Evolutionary conservation across 2,329 filamentous ascomycete species (phyloP), one percentile per base, ranked within the genome.

Genomic region (Coniochaeta sp.): DNA sequence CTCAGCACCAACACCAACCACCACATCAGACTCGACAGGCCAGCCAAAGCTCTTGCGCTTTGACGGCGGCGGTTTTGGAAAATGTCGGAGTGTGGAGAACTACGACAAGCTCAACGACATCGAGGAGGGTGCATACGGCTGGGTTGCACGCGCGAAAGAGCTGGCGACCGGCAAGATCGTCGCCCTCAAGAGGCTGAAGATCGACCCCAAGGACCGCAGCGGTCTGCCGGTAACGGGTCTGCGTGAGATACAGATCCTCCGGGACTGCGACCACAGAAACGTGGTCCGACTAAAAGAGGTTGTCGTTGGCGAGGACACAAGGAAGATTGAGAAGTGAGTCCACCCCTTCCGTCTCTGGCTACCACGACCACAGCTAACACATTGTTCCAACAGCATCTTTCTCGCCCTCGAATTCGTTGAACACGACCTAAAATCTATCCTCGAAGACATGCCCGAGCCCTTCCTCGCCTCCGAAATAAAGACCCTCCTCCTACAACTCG

Each of bases 391-490:
- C 73, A 91, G 88, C 76, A 89, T 97, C 65, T 96, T 91, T 73
- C 85, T 99, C 61, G 95, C 98, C 64, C 93, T 99, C 81, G 93
- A 97, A 71, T 99, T 98, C 74, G 81, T 97, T 68, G 93, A 98
- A 78, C 95, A 99, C 79, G 95, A 99, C 71, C 86, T 99, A 61
- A 96, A 96, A 75, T 90, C 89, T 60, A 83, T 99, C 61, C 89
- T 96, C 64, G 90, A 96, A 73, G 90, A 96, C 71, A 96, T 98
- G 91, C 84, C 89, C 58, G 91, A 97, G 71, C 92, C 93, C 0
- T 99, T 99, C 72, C 82, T 96, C 60, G 89, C 90, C 1, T 96
- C 91, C 47, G 95, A 99, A 74, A 86, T 91, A 70, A 99, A 99
- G 74, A 93, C 91, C 0, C 83, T 99, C 26, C 82, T 98, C 60